A percentile compares a stretch with the other conserved stretches of the same genome.
phyloP scores from a whole-genome alignment of 768 basidiomycete genomes.

The Suillus bovinus region DNA sequence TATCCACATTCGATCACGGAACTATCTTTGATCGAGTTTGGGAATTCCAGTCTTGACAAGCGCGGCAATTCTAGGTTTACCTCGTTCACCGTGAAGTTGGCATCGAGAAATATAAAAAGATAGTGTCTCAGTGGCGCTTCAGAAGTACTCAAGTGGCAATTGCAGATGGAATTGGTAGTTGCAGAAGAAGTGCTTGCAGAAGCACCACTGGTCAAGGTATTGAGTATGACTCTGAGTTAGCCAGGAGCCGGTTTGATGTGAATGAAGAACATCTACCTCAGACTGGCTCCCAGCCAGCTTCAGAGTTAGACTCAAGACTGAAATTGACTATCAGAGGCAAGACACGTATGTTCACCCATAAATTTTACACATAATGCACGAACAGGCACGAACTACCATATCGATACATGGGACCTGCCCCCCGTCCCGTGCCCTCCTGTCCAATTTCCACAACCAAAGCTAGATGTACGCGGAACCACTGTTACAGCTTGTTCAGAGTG shows the following conservation, averaged over 20 bases:
- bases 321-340: constrained; percentile 5
- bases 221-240: neutral
- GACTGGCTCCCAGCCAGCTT: too few species aligned
- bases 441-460: neutral
- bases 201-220: neutral
- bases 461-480: neutral
- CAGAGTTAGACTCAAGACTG: too few species aligned
- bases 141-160: neutral
- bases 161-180: constrained; percentile 2
- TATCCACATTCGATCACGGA: constrained; percentile 53
- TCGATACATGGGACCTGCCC: neutral
- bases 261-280: too few species aligned
- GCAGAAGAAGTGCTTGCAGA: neutral
- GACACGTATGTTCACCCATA: neutral
- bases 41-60: constrained; percentile 66
- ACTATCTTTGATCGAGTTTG: constrained; percentile 71
- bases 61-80: neutral
- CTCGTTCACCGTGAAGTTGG: constrained; percentile 44
- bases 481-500: neutral
- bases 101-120: constrained; percentile 31
- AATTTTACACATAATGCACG: neutral
- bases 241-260: neutral
- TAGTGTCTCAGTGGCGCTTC: constrained; percentile 14
- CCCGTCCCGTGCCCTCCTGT: neutral
- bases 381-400: neutral